These are phyloP conservation scores for Cladorrhinum sp. DNA, from an alignment of 2,329 filamentous ascomycete species.

Conservation along the genomic window DNA sequence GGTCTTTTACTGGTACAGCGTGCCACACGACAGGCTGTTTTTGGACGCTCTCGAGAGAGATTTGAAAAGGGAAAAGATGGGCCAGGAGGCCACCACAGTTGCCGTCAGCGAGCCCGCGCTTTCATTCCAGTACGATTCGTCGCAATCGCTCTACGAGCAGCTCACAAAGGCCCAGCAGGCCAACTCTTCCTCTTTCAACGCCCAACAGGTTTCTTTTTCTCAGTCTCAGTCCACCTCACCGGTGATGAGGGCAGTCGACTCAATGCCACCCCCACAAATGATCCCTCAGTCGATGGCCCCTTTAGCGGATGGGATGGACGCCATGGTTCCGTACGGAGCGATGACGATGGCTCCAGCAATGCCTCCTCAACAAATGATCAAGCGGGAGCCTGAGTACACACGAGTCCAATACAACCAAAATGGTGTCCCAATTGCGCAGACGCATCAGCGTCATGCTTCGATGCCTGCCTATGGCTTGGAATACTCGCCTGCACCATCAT, in stretches of 20 bases:
- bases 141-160: slow-evolving; percentile 98
- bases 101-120: slow-evolving; percentile 95
- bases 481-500: slow-evolving; percentile 96
- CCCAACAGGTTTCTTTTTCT: slow-evolving; percentile 64
- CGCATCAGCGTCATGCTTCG: slow-evolving; percentile 92
- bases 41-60: slow-evolving; percentile 96
- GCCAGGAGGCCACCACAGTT: slow-evolving; percentile 93
- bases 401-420: slow-evolving; percentile 90
- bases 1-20: slow-evolving; percentile 99
- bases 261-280: slow-evolving; percentile 77
- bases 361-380: slow-evolving; percentile 70
- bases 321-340: slow-evolving; percentile 66
- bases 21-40: slow-evolving; percentile 95
- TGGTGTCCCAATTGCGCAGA: slow-evolving; percentile 76
- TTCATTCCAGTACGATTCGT: slow-evolving; percentile 99
- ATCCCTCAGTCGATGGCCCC: slow-evolving; percentile 50
- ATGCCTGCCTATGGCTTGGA: slow-evolving; percentile 95
- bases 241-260: slow-evolving; percentile 84
- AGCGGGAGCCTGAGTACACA: slow-evolving; percentile 82
- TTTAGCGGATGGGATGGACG: slow-evolving; percentile 64
- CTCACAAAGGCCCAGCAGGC: slow-evolving; percentile 99
- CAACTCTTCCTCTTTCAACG: slow-evolving; percentile 94
- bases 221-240: slow-evolving; percentile 84
- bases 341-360: slow-evolving; percentile 69
- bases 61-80: slow-evolving; percentile 99